phyloP scores from a whole-genome alignment of 1,284 basidiomycete genomes.

The Ganoderma resinaceum region DNA sequence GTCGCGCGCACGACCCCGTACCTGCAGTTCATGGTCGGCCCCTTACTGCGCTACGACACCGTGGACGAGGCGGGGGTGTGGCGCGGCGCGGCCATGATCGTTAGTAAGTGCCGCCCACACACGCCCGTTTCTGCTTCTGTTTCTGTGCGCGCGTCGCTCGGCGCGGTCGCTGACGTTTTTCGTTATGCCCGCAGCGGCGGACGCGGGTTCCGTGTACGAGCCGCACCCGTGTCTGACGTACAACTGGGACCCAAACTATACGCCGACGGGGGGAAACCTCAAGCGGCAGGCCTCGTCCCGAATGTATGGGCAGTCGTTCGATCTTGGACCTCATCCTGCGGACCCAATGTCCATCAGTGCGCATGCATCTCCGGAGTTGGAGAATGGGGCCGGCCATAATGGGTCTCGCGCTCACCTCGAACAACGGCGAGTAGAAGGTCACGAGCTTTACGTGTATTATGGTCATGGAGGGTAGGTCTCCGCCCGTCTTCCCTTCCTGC shows the following conservation, averaged over 20 bases:
- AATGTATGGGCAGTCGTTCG: slow-evolving; percentile 50
- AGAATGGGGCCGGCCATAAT: slow-evolving; percentile 16
- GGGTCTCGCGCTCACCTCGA: slow-evolving; percentile 40
- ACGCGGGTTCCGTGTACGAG: slow-evolving; percentile 82
- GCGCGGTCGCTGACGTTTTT: slow-evolving; percentile 11
- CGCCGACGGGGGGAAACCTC: slow-evolving; percentile 24
- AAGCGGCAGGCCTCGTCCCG: slow-evolving; percentile 25
- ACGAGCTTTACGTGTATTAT: slow-evolving; percentile 84
- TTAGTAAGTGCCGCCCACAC: slow-evolving; percentile 61
- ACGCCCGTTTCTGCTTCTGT: not conserved
- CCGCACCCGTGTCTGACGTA: slow-evolving; percentile 81
- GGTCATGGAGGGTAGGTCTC: slow-evolving; percentile 64
- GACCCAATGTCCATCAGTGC: slow-evolving; percentile 53
- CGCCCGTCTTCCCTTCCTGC: not conserved
- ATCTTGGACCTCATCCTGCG: slow-evolving; percentile 74
- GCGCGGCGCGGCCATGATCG: slow-evolving; percentile 88
- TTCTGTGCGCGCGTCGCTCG: not conserved
- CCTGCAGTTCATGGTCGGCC: slow-evolving; percentile 85
- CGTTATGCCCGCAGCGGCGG: slow-evolving; percentile 59
- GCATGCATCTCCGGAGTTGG: slow-evolving; percentile 31
- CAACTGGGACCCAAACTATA: slow-evolving; percentile 71
- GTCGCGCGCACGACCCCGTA: slow-evolving; percentile 74
- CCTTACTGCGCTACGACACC: slow-evolving; percentile 92
- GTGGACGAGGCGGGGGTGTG: slow-evolving; percentile 80
- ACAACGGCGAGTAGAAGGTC: slow-evolving; percentile 59